phyloP scores from a whole-genome alignment of 331 rosid species.

The Cydonia oblonga region DNA sequence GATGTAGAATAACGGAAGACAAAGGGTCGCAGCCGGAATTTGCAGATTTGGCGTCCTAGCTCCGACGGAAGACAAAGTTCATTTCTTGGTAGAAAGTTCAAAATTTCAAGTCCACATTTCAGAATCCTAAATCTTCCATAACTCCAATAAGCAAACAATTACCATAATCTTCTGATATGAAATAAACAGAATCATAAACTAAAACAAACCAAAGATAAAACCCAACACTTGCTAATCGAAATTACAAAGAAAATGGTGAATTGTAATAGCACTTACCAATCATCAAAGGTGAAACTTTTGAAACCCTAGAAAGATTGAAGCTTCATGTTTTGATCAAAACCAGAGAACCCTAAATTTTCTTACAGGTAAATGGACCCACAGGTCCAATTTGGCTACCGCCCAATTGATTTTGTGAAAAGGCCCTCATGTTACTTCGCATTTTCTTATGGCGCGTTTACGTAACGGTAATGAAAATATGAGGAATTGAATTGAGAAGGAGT shows the following conservation, averaged over 20 bases:
- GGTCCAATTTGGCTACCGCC: neutral
- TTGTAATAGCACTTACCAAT: neutral
- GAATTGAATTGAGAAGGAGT: no score
- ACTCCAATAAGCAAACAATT: neutral
- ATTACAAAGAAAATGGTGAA: neutral
- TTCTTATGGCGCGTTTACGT: no score
- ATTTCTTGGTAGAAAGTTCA: neutral
- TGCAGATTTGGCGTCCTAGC: no score
- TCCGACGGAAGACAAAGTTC: neutral
- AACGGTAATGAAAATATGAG: no score
- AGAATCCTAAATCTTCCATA: neutral
- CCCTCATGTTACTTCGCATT: neutral
- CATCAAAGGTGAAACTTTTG: neutral
- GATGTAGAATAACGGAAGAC: neutral
- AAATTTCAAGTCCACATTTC: neutral
- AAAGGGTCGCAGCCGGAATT: neutral
- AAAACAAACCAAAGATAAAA: neutral
- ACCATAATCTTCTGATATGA: neutral
- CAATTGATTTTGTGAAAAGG: neutral
- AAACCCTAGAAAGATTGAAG: neutral
- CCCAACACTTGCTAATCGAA: neutral
- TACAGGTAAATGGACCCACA: neutral
- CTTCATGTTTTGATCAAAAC: neutral
- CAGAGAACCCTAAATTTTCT: neutral
- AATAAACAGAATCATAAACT: neutral